Conservation (phyloP, 2,329 filamentous ascomycete genomes). For the Fusarium sp. region DNA sequence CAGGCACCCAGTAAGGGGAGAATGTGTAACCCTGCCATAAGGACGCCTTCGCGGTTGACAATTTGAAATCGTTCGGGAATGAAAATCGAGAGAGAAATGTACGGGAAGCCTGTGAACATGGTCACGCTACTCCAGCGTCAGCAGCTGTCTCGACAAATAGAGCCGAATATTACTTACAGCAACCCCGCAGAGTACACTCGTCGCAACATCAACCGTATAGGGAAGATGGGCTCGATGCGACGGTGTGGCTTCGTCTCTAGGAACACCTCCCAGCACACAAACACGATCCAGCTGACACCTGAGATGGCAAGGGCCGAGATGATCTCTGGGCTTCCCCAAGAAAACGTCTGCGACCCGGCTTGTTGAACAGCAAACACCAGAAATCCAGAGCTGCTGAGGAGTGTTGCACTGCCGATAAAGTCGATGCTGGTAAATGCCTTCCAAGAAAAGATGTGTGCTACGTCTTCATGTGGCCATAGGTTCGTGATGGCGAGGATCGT, state of each 20-base stretch:
- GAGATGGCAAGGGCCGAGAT: slow-evolving; percentile 62
- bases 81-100: slow-evolving; percentile 68
- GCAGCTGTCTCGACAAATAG: neutral
- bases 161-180: slow-evolving; percentile 53
- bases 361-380: slow-evolving; percentile 69
- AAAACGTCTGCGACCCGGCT: slow-evolving; percentile 63
- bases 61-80: slow-evolving; percentile 72
- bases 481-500: slow-evolving; percentile 61
- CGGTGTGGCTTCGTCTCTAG: slow-evolving; percentile 53
- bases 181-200: slow-evolving; percentile 65
- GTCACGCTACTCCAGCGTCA: slow-evolving; percentile 60
- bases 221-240: slow-evolving; percentile 67
- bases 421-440: slow-evolving; percentile 62
- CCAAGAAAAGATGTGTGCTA: slow-evolving; percentile 53
- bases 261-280: slow-evolving; percentile 64
- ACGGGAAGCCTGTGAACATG: slow-evolving; percentile 67
- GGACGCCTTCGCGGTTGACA: slow-evolving; percentile 63
- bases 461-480: slow-evolving; percentile 57
- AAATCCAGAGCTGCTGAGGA: slow-evolving; percentile 65
- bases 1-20: slow-evolving; percentile 69
- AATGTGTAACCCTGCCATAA: slow-evolving; percentile 68
- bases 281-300: slow-evolving; percentile 59
- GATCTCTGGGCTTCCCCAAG: slow-evolving; percentile 66
- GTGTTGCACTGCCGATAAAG: slow-evolving; percentile 62
- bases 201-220: slow-evolving; percentile 59